Evolutionary conservation across 2,329 filamentous ascomycete species (phyloP).

Genomic region (Fusarium protoensiforme): DNA sequence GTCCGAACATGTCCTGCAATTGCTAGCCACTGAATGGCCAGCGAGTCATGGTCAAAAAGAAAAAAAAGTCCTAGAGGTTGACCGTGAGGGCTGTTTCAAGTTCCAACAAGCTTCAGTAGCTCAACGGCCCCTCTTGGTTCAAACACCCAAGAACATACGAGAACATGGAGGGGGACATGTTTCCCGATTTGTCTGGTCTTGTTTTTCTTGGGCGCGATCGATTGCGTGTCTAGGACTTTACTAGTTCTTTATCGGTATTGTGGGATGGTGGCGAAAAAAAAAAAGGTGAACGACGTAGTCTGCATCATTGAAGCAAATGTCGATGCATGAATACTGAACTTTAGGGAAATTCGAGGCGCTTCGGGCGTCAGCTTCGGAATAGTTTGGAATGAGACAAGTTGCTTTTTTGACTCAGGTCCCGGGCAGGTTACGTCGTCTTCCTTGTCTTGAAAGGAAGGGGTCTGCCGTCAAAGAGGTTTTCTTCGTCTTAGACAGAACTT

Average conservation of each 20-base stretch:
- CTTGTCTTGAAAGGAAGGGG: background rate
- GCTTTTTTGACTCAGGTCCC: slow-evolving; percentile 6
- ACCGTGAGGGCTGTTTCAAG: slow-evolving; percentile 21
- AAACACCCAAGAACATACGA: slow-evolving; percentile 6
- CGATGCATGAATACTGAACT: background rate
- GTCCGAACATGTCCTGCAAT: background rate
- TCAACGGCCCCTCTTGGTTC: slow-evolving; percentile 4
- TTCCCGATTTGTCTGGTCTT: slow-evolving; percentile 30
- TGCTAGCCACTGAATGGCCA: background rate
- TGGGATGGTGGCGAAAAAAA: slow-evolving; percentile 17
- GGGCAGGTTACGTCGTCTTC: slow-evolving; percentile 3
- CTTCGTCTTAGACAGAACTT: background rate
- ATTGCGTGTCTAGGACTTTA: slow-evolving; percentile 23
- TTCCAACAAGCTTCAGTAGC: slow-evolving; percentile 26
- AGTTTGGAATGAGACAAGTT: slow-evolving; percentile 12
- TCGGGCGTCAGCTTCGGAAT: slow-evolving; percentile 21
- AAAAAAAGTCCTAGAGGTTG: background rate
- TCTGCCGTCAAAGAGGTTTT: background rate
- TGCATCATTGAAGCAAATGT: background rate
- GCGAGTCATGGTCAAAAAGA: background rate
- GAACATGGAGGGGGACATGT: background rate
- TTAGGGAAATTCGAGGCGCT: background rate
- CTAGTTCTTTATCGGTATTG: slow-evolving; percentile 18
- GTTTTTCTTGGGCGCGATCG: slow-evolving; percentile 23
- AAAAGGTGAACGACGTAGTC: background rate